Conservation (phyloP, 768 basidiomycete species). For the Termitomyces eurrhizus region DNA sequence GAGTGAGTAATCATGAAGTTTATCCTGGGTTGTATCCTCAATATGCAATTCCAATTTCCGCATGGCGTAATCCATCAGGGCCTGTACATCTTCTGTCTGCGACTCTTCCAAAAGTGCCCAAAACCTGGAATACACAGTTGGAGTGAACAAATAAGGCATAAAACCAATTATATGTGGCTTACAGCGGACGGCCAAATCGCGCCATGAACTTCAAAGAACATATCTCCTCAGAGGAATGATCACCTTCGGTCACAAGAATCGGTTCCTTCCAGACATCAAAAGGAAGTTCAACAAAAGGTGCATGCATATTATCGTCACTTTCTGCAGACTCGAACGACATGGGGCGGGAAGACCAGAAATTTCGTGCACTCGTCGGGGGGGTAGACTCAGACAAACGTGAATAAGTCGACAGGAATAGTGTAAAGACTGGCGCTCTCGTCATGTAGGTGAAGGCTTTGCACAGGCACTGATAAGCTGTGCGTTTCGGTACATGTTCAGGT, state of each 20-base stretch:
- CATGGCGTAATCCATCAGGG: neutral
- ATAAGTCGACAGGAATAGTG: no score
- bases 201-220: neutral
- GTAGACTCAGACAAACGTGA: no score
- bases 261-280: neutral
- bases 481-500: no score
- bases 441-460: no score
- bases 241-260: neutral
- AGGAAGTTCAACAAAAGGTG: conserved; percentile 9
- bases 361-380: no score
- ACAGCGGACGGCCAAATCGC: neutral
- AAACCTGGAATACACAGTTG: neutral
- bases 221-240: neutral
- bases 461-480: no score
- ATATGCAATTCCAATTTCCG: neutral
- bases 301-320: neutral
- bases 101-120: neutral
- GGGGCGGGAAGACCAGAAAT: no score
- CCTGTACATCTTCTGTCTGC: no score
- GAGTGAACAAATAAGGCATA: neutral
- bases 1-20: neutral
- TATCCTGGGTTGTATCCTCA: neutral
- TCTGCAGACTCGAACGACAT: neutral
- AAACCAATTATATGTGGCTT: neutral
- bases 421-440: no score